Base-by-base conservation (phyloP, 192 early-diverging fungal species). In the Pilaira anomala region DNA sequence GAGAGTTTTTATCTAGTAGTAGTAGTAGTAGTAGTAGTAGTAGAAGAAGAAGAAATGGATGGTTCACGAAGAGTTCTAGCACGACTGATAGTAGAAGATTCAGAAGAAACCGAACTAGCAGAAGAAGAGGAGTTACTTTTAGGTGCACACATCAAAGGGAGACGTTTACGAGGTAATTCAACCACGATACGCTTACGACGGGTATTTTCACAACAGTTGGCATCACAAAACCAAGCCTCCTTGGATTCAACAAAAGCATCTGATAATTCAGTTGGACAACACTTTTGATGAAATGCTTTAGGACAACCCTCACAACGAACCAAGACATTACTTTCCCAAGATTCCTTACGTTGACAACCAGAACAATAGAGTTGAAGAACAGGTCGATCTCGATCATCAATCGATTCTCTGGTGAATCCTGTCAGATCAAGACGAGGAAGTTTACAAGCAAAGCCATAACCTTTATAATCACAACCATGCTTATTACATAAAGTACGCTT, bases 391-490 rank as follows among this genome's bases (percentile, higher is more conserved):
- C 93, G 85, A 52, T 90, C 86, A 18, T 88, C 83, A 22, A 93
- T 77, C n/a, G 84, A 59, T 64, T 96, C 93, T 50, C 86, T 78
- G 12, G 65, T 76, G 67, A 90, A 96, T 60, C 78, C 80, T 28
- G 84, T 86, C 62, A 96, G 80, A 63, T 96, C 89, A 30, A 96
- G 80, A 9, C 93, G 85, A 42, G 90, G 89, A 73, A 89, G 77
- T 67, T 92, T 96, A 65, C 88, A 92, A 0, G 89, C 90, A 69
- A 94, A 94, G 13, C 93, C 93, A 68, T 94, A 96, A 29, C 93
- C 93, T 75, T 93, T 93, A 72, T 92, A 96, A 77, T 94, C 93
- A 73, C 93, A 96, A 53, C 93, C 93, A 71, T 96, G 93, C 77
- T 94, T 94, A 75, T 80, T 96, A 90, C 93, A 96, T 48, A 96